Conservation (phyloP, 2,329 filamentous ascomycete genomes). For the Xylariaceae sp. region DNA sequence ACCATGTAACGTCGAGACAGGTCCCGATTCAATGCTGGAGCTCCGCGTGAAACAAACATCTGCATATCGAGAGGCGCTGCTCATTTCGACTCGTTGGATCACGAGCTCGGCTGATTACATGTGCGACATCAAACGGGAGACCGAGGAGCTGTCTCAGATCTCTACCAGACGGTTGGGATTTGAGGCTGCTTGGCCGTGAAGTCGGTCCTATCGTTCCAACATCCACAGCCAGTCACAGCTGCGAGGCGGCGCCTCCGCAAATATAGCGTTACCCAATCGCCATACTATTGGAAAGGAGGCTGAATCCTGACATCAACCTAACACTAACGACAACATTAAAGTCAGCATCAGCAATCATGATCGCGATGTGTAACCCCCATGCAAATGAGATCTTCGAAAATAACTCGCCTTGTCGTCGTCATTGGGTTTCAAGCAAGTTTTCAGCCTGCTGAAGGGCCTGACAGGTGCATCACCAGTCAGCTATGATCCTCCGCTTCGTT, state of each 20-base stretch:
- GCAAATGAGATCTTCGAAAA: conserved; percentile 2
- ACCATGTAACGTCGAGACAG: neutral
- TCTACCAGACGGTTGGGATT: conserved; percentile 5
- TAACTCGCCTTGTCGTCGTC: no score
- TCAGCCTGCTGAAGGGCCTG: no score
- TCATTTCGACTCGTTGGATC: neutral
- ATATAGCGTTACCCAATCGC: conserved; percentile 15
- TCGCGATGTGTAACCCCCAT: neutral
- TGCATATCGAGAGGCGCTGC: neutral
- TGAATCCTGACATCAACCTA: conserved; percentile 16
- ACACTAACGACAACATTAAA: neutral
- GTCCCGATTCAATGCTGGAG: neutral
- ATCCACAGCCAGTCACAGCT: neutral
- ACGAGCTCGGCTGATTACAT: neutral
- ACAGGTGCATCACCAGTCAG: no score
- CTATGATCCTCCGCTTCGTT: no score
- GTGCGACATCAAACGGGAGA: neutral
- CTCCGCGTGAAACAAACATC: neutral
- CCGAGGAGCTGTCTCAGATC: neutral
- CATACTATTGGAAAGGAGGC: conserved; percentile 23
- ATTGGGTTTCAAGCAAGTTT: no score
- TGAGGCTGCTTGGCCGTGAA: conserved; percentile 3
- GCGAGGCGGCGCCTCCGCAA: conserved; percentile 13
- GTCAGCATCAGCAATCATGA: neutral
- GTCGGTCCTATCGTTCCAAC: conserved; percentile 1